A percentile compares a stretch with the other conserved stretches of the same genome.
Conservation (phyloP, 2,329 filamentous ascomycete species). For the Xylariaceae sp. region DNA sequence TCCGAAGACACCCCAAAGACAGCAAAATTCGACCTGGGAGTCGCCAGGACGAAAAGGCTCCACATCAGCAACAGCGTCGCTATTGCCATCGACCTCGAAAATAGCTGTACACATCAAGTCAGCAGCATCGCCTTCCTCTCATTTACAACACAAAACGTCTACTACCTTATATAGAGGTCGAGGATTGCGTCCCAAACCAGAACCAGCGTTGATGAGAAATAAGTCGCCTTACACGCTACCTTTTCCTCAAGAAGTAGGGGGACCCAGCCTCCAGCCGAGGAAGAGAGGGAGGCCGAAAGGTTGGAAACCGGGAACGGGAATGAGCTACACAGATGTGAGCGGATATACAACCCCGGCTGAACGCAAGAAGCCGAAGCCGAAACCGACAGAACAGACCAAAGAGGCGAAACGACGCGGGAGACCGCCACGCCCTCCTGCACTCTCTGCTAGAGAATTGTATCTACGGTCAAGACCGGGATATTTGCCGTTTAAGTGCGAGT, state of each 20-base stretch:
- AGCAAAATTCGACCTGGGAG: not conserved
- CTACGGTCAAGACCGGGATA: conserved; percentile 47
- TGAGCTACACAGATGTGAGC: conserved; percentile 31
- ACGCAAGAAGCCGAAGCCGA: conserved; percentile 31
- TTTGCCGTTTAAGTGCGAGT: conserved; percentile 61
- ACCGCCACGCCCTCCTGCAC: conserved; percentile 43
- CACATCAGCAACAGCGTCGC: conserved; percentile 8
- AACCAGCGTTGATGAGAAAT: conserved; percentile 4
- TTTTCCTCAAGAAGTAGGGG: conserved; percentile 10
- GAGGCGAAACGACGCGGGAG: conserved; percentile 46
- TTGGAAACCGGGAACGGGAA: conserved; percentile 44
- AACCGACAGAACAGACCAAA: conserved; percentile 14
- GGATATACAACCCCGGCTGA: conserved; percentile 19
- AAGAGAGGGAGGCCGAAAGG: conserved; percentile 54
- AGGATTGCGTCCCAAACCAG: conserved; percentile 5
- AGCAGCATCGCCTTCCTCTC: conserved; percentile 22
- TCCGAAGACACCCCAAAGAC: conserved; percentile 2
- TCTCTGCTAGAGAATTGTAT: conserved; percentile 47
- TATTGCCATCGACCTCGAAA: conserved; percentile 10
- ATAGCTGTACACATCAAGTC: conserved; percentile 35
- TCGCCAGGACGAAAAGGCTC: conserved; percentile 5
- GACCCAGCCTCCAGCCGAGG: conserved; percentile 23
- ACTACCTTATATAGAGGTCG: not conserved
- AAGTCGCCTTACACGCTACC: conserved; percentile 7
- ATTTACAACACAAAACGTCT: conserved; percentile 11